These are phyloP conservation scores for Cymbopogon citratus DNA, from an alignment of 176 grass and related monocot species.

Conservation along the genomic window DNA sequence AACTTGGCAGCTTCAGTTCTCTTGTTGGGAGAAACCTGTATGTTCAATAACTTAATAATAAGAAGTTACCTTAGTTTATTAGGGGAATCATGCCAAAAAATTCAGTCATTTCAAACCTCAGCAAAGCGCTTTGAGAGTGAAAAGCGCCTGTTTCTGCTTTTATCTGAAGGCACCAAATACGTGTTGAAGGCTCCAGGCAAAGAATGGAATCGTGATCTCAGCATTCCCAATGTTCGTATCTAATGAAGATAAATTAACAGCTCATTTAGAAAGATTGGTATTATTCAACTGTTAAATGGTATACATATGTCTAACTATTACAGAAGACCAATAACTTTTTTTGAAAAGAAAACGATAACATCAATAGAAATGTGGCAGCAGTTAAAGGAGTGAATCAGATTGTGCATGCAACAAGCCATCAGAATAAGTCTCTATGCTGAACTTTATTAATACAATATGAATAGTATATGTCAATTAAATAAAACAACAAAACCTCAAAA, in stretches of 20 bases:
- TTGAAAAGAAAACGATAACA: background rate
- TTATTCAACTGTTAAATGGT: background rate
- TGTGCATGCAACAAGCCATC: constrained; percentile 12
- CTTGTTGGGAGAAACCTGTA: constrained; percentile 87
- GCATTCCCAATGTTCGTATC: constrained; percentile 92
- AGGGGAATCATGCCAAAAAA: background rate
- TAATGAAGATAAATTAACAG: constrained; percentile 30
- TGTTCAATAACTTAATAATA: constrained; percentile 33
- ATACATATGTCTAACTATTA: background rate
- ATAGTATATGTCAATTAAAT: constrained; percentile 1
- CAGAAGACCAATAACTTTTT: background rate
- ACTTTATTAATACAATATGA: constrained; percentile 2
- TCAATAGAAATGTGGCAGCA: background rate
- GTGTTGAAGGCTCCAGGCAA: constrained; percentile 96
- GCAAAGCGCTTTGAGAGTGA: constrained; percentile 78
- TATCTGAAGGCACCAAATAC: constrained; percentile 80
- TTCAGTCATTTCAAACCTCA: constrained; percentile 56
- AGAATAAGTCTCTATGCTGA: background rate
- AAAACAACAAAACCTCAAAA: background rate
- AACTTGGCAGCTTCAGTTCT: constrained; percentile 99
- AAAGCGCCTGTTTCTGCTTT: constrained; percentile 59
- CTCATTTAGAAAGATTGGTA: constrained; percentile 16
- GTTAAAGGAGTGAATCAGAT: background rate
- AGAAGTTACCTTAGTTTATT: background rate
- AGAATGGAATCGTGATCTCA: constrained; percentile 93